Percentiles rank a stretch among this genome's conserved stretches.
These are phyloP conservation scores for Colletotrichum sp. DNA, from an alignment of 2,329 filamentous ascomycete genomes.

Conservation along the genomic window DNA sequence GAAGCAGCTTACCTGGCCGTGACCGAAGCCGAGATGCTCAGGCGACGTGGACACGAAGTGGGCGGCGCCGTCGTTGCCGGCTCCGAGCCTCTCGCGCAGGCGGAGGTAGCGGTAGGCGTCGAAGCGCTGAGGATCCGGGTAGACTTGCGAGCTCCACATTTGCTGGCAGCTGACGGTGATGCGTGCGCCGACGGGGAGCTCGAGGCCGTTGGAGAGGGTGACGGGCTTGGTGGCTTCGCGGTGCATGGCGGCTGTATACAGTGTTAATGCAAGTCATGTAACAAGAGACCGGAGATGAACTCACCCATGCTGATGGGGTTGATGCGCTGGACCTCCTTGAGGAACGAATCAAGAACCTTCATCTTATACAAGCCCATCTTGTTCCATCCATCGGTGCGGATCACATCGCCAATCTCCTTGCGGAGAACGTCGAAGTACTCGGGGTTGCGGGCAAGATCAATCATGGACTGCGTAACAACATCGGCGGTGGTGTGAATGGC, in stretches of 20 bases:
- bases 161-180: constrained; percentile 6
- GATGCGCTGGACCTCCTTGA: constrained; percentile 12
- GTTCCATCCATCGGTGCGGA: constrained; percentile 21
- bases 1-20: constrained; percentile 27
- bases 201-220: constrained; percentile 14
- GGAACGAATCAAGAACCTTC: constrained; percentile 14
- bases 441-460: constrained; percentile 24
- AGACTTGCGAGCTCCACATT: constrained; percentile 8
- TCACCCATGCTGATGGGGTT: constrained; percentile 6
- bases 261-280: too few relatives aligned
- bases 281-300: neutral
- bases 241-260: neutral
- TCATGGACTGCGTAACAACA: constrained; percentile 23
- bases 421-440: constrained; percentile 26
- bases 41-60: constrained; percentile 34
- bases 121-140: constrained; percentile 5
- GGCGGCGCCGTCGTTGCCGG: constrained; percentile 21
- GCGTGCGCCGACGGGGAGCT: constrained; percentile 12
- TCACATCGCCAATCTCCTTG: constrained; percentile 24
- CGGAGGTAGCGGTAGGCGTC: constrained; percentile 11
- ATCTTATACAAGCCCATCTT: constrained; percentile 18
- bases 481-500: constrained; percentile 29
- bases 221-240: constrained; percentile 7
- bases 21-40: constrained; percentile 36
- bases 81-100: constrained; percentile 12